Percentiles rank a stretch among this genome's conserved stretches.
Conservation (phyloP, 108 stramenopile genomes). For the Pseudonitzschia multistriata region DNA sequence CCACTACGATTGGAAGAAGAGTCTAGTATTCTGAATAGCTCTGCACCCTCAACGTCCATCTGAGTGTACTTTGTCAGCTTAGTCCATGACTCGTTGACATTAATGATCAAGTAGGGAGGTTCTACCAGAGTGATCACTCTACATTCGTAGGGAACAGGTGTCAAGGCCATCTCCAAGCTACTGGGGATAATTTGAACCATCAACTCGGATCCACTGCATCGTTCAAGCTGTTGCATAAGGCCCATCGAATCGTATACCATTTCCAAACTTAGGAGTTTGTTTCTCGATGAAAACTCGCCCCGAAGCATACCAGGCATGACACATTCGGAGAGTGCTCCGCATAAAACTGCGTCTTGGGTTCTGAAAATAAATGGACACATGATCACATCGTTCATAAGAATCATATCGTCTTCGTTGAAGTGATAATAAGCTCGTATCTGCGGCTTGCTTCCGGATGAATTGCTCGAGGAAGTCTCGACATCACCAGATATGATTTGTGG, state of each 20-base stretch:
- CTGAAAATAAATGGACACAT: constrained; percentile 86
- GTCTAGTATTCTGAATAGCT: constrained; percentile 51
- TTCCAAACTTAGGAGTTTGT: constrained; percentile 70
- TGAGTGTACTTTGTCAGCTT: constrained; percentile 71
- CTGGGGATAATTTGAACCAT: constrained; percentile 80
- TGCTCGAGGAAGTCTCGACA: constrained; percentile 34
- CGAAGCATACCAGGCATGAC: constrained; percentile 84
- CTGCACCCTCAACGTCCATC: constrained; percentile 75
- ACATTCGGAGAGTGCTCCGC: constrained; percentile 80
- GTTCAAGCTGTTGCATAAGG: constrained; percentile 86
- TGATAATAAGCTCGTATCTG: constrained; percentile 67
- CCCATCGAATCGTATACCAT: constrained; percentile 89
- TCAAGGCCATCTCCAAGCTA: constrained; percentile 81
- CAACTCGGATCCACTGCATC: constrained; percentile 80
- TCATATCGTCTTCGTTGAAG: constrained; percentile 84
- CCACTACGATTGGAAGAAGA: constrained; percentile 28
- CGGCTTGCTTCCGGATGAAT: constrained; percentile 23
- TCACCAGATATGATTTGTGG: constrained; percentile 32
- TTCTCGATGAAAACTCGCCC: constrained; percentile 60
- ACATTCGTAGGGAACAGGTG: constrained; percentile 62
- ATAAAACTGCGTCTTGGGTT: constrained; percentile 76
- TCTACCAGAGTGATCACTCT: constrained; percentile 71
- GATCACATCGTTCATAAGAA: constrained; percentile 70
- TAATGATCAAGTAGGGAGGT: constrained; percentile 71
- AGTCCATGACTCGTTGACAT: constrained; percentile 79